Percentiles rank a stretch among this genome's conserved stretches.
Conservation (phyloP, 805 yeast species). For the Cyberlindnera misumaiensis region DNA sequence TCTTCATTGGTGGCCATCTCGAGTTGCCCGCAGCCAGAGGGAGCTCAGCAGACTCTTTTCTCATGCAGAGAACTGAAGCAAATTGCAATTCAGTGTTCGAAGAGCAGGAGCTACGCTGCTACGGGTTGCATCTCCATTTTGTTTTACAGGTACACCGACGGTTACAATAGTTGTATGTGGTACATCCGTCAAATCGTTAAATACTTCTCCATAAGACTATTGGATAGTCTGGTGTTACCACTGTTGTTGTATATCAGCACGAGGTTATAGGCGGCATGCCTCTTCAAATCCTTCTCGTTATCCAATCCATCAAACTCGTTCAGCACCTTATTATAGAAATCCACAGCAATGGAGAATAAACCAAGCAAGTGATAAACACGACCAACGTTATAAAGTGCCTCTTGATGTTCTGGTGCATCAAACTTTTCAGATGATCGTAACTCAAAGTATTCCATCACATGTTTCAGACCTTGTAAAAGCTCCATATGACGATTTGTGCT, state of each 20-base stretch:
- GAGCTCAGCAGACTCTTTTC: no score
- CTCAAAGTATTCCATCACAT: conserved; percentile 62
- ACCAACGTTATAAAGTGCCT: conserved; percentile 77
- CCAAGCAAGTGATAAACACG: conserved; percentile 82
- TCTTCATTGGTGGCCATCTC: no score
- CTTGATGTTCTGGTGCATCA: conserved; percentile 51
- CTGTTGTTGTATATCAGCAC: conserved; percentile 66
- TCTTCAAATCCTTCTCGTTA: conserved; percentile 51
- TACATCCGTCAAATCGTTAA: conserved; percentile 36
- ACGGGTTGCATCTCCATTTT: no score
- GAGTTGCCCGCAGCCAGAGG: no score
- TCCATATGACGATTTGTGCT: conserved; percentile 83
- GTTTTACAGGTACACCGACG: no score
- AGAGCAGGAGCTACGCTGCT: no score
- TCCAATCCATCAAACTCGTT: conserved; percentile 25
- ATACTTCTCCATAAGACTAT: conserved; percentile 56
- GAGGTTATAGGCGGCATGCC: conserved; percentile 84
- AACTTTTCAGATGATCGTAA: conserved; percentile 33
- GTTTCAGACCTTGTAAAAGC: conserved; percentile 79
- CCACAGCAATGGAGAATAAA: conserved; percentile 62
- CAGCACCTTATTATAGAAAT: conserved; percentile 66
- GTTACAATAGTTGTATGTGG: no score
- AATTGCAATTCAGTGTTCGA: no score
- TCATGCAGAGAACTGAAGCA: no score
- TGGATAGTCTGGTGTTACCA: conserved; percentile 65